Percentiles rank a stretch among this genome's conserved stretches.
Evolutionary conservation across 495 filamentous ascomycete genomes (phyloP).

Genomic region (Corynascus novoguineensis): DNA sequence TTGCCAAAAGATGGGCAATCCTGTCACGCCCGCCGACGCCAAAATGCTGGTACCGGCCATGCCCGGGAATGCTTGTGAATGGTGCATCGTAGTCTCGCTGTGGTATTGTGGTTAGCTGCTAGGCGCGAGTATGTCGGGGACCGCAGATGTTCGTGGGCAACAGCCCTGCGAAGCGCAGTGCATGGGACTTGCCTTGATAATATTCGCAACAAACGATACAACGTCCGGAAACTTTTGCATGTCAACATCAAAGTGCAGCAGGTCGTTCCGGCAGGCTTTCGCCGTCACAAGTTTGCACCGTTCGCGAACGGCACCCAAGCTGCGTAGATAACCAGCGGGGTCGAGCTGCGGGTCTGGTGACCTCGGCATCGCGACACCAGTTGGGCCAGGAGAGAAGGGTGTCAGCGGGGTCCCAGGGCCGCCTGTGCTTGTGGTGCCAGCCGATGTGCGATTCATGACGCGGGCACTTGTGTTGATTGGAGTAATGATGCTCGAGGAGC

Average conservation of each 20-base stretch:
- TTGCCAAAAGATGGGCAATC: slow-evolving; percentile 62
- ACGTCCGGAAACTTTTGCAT: slow-evolving; percentile 81
- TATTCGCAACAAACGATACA: slow-evolving; percentile 85
- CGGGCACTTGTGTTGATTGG: slow-evolving; percentile 26
- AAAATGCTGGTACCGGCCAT: slow-evolving; percentile 89
- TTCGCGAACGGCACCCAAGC: slow-evolving; percentile 83
- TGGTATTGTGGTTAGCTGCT: slow-evolving; percentile 1
- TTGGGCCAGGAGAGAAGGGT: slow-evolving; percentile 38
- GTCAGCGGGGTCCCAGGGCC: slow-evolving; percentile 39
- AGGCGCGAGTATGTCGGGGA: background rate
- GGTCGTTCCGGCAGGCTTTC: slow-evolving; percentile 70
- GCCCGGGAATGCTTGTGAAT: slow-evolving; percentile 76
- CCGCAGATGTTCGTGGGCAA: background rate
- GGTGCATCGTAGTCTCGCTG: slow-evolving; percentile 86
- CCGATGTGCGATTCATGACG: slow-evolving; percentile 35
- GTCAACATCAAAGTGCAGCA: slow-evolving; percentile 90
- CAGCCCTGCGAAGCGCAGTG: background rate
- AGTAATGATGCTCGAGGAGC: slow-evolving; percentile 32
- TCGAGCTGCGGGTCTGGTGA: slow-evolving; percentile 87
- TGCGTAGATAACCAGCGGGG: slow-evolving; percentile 86
- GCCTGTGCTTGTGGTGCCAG: slow-evolving; percentile 34
- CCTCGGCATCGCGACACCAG: slow-evolving; percentile 65
- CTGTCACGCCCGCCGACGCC: slow-evolving; percentile 74
- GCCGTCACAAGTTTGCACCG: slow-evolving; percentile 64
- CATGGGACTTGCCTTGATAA: slow-evolving; percentile 72